These are phyloP conservation scores for Sclerotiophoma versabilis DNA, from an alignment of 2,329 filamentous ascomycete species.

Conservation along the genomic window DNA sequence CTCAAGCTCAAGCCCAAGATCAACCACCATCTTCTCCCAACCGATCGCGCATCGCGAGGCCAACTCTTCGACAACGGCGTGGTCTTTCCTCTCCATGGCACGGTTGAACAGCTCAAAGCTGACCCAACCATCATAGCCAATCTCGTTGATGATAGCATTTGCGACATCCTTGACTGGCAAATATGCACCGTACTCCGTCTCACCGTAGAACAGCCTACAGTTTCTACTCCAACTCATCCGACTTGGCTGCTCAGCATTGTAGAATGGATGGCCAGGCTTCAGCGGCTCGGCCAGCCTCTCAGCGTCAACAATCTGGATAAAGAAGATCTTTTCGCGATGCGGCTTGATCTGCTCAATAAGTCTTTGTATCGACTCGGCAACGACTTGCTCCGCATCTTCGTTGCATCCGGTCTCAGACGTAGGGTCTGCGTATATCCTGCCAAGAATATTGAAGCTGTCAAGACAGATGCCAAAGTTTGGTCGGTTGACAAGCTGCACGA, in stretches of 20 bases:
- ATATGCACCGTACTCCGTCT: constrained; percentile 68
- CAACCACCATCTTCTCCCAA: constrained; percentile 59
- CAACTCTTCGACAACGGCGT: constrained; percentile 62
- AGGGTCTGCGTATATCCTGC: constrained; percentile 74
- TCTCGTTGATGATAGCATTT: constrained; percentile 66
- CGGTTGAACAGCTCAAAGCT: constrained; percentile 75
- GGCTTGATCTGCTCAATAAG: constrained; percentile 59
- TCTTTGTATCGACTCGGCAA: constrained; percentile 62
- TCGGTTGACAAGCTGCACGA: constrained; percentile 69
- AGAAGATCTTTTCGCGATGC: constrained; percentile 72
- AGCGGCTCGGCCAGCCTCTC: constrained; percentile 68
- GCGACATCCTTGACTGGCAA: constrained; percentile 70
- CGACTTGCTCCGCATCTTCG: constrained; percentile 61
- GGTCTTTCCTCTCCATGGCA: constrained; percentile 61
- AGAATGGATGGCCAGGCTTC: constrained; percentile 63
- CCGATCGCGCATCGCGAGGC: constrained; percentile 59
- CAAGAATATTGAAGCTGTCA: constrained; percentile 81
- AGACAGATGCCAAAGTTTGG: constrained; percentile 79
- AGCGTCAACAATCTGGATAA: constrained; percentile 78
- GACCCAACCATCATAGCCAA: constrained; percentile 73
- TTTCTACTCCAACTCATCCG: constrained; percentile 83
- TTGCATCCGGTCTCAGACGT: constrained; percentile 58
- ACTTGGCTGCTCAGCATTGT: constrained; percentile 64
- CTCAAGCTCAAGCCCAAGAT: constrained; percentile 41
- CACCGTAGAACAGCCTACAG: constrained; percentile 72